Evolutionary conservation across 371 early-diverging fungal species (phyloP).

Genomic region (Caulochytrium protostelioides): DNA sequence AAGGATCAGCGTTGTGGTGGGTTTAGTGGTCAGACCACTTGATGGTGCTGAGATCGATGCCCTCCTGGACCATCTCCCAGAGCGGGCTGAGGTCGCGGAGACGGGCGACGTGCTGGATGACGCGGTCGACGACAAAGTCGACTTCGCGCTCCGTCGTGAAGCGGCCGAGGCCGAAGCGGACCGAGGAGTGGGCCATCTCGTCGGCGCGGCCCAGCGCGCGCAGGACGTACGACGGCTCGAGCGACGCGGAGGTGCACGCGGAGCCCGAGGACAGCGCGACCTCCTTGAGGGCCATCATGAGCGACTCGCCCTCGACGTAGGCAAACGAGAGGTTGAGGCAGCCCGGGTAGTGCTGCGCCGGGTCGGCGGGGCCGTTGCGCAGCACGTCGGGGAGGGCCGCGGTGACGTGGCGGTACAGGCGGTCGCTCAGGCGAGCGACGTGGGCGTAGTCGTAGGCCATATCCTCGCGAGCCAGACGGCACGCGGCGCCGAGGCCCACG

Average conservation of each 20-base stretch:
- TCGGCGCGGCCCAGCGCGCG: slow-evolving; percentile 96
- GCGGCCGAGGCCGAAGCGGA: slow-evolving; percentile 96
- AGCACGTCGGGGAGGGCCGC: not conserved
- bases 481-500: slow-evolving; percentile 95
- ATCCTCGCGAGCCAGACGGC: slow-evolving; percentile 63
- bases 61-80: slow-evolving; percentile 96
- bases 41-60: slow-evolving; percentile 76
- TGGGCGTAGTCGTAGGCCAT: too few relatives aligned
- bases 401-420: not conserved
- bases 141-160: slow-evolving; percentile 96
- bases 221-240: slow-evolving; percentile 97
- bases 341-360: slow-evolving; percentile 18
- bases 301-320: slow-evolving; percentile 98
- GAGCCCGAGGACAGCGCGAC: slow-evolving; percentile 94
- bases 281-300: slow-evolving; percentile 96
- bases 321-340: slow-evolving; percentile 99
- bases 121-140: slow-evolving; percentile 68
- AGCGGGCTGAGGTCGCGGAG: slow-evolving; percentile 96
- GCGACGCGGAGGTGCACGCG: slow-evolving; percentile 96
- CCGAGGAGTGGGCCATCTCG: slow-evolving; percentile 94
- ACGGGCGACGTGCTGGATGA: slow-evolving; percentile 70
- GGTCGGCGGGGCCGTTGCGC: too few relatives aligned
- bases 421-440: too few relatives aligned
- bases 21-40: slow-evolving; percentile 74
- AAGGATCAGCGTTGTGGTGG: too few relatives aligned